These are phyloP conservation scores for Pythium rishiriense DNA, from an alignment of 352 stramenopile species.

Conservation along the genomic window DNA sequence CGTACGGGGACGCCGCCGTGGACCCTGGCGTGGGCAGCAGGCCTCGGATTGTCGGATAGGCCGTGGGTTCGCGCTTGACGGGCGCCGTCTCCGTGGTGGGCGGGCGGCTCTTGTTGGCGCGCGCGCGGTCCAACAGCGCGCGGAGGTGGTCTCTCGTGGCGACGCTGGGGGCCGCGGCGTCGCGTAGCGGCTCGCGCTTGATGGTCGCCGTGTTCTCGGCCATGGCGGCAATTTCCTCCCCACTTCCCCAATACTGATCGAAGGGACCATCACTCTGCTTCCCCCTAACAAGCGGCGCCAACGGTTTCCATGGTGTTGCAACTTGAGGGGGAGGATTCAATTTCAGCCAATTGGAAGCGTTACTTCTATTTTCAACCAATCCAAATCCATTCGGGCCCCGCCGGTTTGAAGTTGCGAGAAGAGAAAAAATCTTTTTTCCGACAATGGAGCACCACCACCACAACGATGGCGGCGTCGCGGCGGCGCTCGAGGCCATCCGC, in stretches of 20 bases:
- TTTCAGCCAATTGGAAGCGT: slow-evolving; percentile 17
- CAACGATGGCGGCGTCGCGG: not conserved
- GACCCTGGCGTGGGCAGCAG: not conserved
- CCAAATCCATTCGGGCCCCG: not conserved
- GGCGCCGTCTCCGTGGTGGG: no score
- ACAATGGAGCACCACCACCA: no score
- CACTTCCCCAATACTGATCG: no score
- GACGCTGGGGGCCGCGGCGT: not conserved
- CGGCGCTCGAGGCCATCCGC: slow-evolving; percentile 27
- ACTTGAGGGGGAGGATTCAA: no score
- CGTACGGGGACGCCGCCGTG: not conserved
- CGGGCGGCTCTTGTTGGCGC: slow-evolving; percentile 15
- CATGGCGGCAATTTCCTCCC: no score
- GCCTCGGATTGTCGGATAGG: not conserved
- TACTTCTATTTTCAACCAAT: slow-evolving; percentile 2
- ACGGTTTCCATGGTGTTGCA: not conserved
- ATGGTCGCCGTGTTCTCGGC: not conserved
- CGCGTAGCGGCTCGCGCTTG: slow-evolving; percentile 9
- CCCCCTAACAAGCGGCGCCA: not conserved
- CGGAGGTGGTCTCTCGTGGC: slow-evolving; percentile 29
- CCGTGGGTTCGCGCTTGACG: slow-evolving; percentile 21
- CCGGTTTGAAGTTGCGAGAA: slow-evolving; percentile 14
- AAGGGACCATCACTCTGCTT: slow-evolving; percentile 10
- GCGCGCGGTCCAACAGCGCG: slow-evolving; percentile 44
- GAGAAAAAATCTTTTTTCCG: no score